phyloP scores from a whole-genome alignment of 2,329 filamentous ascomycete genomes.

The Calonectria ilicicola region DNA sequence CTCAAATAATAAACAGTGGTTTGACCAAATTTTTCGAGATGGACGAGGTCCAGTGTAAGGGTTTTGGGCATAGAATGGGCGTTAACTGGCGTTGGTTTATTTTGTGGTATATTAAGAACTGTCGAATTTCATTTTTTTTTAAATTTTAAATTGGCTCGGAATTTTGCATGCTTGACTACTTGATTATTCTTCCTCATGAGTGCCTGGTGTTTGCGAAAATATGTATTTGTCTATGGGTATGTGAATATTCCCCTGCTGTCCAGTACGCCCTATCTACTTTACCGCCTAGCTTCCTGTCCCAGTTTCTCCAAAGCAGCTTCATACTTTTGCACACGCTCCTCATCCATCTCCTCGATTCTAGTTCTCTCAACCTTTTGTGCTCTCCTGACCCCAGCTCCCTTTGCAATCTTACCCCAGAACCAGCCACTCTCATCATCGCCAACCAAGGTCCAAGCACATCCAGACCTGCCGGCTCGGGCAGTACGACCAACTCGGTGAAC shows the following conservation, averaged over 20 bases:
- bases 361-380: constrained; percentile 60
- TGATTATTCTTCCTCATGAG: background rate
- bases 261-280: constrained; percentile 26
- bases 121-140: background rate
- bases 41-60: background rate
- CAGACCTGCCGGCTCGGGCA: constrained; percentile 80
- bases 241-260: constrained; percentile 20
- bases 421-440: constrained; percentile 86
- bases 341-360: constrained; percentile 59
- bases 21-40: background rate
- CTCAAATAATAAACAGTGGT: background rate
- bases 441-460: constrained; percentile 88
- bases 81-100: background rate
- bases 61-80: background rate
- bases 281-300: constrained; percentile 67
- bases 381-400: constrained; percentile 62
- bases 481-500: constrained; percentile 94
- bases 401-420: constrained; percentile 89
- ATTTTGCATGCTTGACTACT: background rate
- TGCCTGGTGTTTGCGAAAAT: background rate
- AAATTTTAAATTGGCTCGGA: too few species aligned
- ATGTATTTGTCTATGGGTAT: constrained; percentile 28
- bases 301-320: constrained; percentile 71
- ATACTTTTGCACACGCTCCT: constrained; percentile 61
- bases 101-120: background rate